Base-by-base conservation (phyloP, 768 basidiomycete genomes). In the Tremella yokohamensis region DNA sequence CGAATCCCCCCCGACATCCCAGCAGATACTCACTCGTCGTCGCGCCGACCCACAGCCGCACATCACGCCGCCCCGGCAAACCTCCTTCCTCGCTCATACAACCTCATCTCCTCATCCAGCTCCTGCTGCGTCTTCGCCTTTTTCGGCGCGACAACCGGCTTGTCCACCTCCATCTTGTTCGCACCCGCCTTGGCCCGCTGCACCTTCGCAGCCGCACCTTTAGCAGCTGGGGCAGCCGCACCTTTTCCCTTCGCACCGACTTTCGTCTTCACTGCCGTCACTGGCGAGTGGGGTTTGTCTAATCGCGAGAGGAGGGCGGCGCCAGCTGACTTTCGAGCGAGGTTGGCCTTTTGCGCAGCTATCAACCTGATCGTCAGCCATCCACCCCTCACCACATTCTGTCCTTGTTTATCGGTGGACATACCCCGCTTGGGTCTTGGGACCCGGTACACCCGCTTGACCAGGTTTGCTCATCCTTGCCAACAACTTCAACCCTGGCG, bases 51-150 rank as follows among this genome's bases (percentile, higher is more conserved):
- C n/a, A n/a, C n/a, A n/a, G n/a, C n/a, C n/a, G n/a, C 6, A 34
- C 6, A 34, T 34, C 29, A 34, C 29, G 29, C 29, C 11, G 29
- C 51, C 25, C 22, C 53, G n/a, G 66, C 67, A 54, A 72, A 72
- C 18, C 64, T 52, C 40, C 68, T 58, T 22, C 54, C 58, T 18
- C 70, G 45, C 18, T 67, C 66, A 50, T 66, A 72, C 22, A 52
- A 50, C 37, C 65, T 53, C 68, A 72, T 72, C 59, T 72, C 70
- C 62, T 69, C 70, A 49, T 72, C 70, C 62, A 72, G 52, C 49
- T 72, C 58, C n/a, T 54, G 63, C 52, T 69, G 70, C 3, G 70
- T 69, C 52, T 67, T 68, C 13, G 57, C 56, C 50, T 61, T 54
- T 34, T 52, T 55, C 18, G 44, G 40, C 24, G 26, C 13, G 16